Evolutionary conservation across 352 stramenopile species (phyloP), one percentile per base, ranked within the genome.

Genomic region (Pythium pyrilobum): DNA sequence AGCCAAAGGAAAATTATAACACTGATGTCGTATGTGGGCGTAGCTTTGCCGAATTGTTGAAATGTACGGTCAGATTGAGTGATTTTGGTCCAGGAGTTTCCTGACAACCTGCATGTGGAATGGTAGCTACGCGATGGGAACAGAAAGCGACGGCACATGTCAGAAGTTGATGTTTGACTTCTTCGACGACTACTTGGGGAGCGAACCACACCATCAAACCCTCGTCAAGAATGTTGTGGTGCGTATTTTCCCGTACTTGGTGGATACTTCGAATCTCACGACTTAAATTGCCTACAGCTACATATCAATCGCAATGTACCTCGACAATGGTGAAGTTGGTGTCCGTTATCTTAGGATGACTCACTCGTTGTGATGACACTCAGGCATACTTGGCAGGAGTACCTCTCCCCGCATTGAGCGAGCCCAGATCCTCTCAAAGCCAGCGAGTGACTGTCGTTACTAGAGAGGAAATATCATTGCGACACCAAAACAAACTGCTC

Each of bases 91-190:
- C n/a, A n/a, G n/a, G n/a, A n/a, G n/a, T n/a, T n/a, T n/a, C n/a
- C n/a, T n/a, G n/a, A n/a, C n/a, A n/a, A n/a, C n/a, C n/a, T n/a
- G n/a, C n/a, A n/a, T n/a, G n/a, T n/a, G n/a, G n/a, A n/a, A n/a
- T n/a, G n/a, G n/a, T 27, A 66, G 59, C 41, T 66, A 66, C 42
- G 44, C 45, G 8, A 56, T 52, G 43, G 59, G 59, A 32, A 24
- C 16, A 0, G 59, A 66, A 32, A 2, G 36, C n/a, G 52, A 61
- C 36, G 13, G 12, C 5, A 32, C 28, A 1, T 62, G 52, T 29
- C 59, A 56, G 9, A 10, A 46, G 24, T 15, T 58, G 15, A 59
- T 66, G 48, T 66, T 52, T 27, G n/a, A 45, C 33, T 62, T 66
- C 29, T 57, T 66, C 27, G 59, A 62, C 18, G 44, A 66, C 8